Base-by-base conservation (phyloP, 495 filamentous ascomycete genomes). In the Oidiodendron maius region DNA sequence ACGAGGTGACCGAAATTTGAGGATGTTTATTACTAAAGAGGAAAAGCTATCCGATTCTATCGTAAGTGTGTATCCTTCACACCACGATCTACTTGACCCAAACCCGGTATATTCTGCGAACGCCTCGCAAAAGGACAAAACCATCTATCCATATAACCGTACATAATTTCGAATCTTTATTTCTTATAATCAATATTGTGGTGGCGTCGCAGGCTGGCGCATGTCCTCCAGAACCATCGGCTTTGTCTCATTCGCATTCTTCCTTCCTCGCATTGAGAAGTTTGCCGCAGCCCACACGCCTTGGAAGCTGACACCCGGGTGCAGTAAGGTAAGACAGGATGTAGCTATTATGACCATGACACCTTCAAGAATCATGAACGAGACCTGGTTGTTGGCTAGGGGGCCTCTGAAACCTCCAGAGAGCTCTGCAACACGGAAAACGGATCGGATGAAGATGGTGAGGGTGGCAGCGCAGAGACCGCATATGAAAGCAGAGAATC, bases 331-430 rank as follows among this genome's bases (percentile, higher is more conserved):
- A 44, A 87, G 55, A 22, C 16, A 16, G 16, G 40, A 13, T 13
- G 13, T 21, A 21, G 62, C 64, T 18, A 78, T 51, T 11, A 69
- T 61, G 52, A 87, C 75, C 79, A 87, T 80, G 17, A 75, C 66
- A 18, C 84, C 78, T 65, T 89, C 84, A 15, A 89, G 73, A 21
- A 83, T 68, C 64, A 89, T 79, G 57, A 86, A 83, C 0, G 47
- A 50, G 24, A 58, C 49, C 35, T 72, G 46, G 13, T 66, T 51
- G 40, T 63, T 58, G 22, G 59, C 59, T 15, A 68, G 44, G 1
- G 42, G 42, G 1, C 65, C 58, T 12, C 51, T n/a, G 44, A 65
- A 69, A 1, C 68, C 68, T 13, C 40, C 48, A 6, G 48, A 58
- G 3, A 72, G 51, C 44, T 67, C 65, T 1, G 59, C 61, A 26